phyloP scores from a whole-genome alignment of 2,329 filamentous ascomycete genomes.

The Lithohypha guttulata region DNA sequence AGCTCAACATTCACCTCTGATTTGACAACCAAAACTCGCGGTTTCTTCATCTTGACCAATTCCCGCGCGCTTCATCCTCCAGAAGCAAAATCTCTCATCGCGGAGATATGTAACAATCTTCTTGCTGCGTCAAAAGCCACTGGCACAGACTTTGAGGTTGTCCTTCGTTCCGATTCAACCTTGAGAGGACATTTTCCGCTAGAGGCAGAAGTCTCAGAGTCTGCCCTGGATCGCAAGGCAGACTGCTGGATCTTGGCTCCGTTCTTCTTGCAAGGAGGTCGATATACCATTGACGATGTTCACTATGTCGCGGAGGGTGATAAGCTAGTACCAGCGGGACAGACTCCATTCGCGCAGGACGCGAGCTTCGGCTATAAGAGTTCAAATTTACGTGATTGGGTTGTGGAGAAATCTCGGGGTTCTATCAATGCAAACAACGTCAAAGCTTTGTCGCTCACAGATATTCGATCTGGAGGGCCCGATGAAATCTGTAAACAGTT shows the following conservation, averaged over 20 bases:
- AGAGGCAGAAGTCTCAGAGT: slow-evolving; percentile 43
- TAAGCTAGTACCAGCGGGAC: slow-evolving; percentile 38
- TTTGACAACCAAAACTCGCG: slow-evolving; percentile 24
- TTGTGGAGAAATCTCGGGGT: slow-evolving; percentile 44
- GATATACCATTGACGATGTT: slow-evolving; percentile 47
- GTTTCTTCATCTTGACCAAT: slow-evolving; percentile 53
- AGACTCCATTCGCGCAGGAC: slow-evolving; percentile 48
- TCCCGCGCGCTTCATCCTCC: slow-evolving; percentile 44
- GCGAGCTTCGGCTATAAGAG: slow-evolving; percentile 48
- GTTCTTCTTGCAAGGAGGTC: slow-evolving; percentile 49
- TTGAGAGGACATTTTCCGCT: slow-evolving; percentile 47
- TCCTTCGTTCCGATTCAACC: slow-evolving; percentile 48
- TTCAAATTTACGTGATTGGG: slow-evolving; percentile 44
- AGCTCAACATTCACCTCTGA: slow-evolving; percentile 20
- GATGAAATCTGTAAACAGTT: slow-evolving; percentile 35
- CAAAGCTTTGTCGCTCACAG: slow-evolving; percentile 36
- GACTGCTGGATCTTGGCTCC: slow-evolving; percentile 48
- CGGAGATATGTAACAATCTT: slow-evolving; percentile 42
- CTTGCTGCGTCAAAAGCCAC: slow-evolving; percentile 33
- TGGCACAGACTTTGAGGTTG: slow-evolving; percentile 40
- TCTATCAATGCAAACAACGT: slow-evolving; percentile 31
- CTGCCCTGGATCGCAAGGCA: slow-evolving; percentile 36
- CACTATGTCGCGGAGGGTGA: slow-evolving; percentile 48
- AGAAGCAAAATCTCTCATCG: slow-evolving; percentile 39
- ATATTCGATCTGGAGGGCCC: slow-evolving; percentile 39